phyloP scores from a whole-genome alignment of 1,284 basidiomycete species.

The Ceratobasidium sp. region DNA sequence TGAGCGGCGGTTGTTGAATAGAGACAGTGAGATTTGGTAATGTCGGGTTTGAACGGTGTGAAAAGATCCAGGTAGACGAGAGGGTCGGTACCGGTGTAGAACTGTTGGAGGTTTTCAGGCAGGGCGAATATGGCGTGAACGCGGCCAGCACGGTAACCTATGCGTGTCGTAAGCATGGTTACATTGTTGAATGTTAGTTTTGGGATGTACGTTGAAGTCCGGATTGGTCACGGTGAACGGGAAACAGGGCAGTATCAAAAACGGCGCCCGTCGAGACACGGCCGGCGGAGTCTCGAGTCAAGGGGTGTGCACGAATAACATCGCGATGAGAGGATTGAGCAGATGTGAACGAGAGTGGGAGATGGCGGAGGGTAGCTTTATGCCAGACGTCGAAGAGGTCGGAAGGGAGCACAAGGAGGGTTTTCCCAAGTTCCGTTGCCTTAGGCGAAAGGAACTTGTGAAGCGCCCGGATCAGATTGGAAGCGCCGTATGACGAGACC shows the following conservation, averaged over 20 bases:
- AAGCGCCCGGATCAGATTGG: neutral
- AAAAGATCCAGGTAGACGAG: constrained; percentile 22
- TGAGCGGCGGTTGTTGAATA: too few species aligned
- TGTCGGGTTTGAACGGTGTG: neutral
- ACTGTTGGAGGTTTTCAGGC: neutral
- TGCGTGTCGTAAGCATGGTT: too few species aligned
- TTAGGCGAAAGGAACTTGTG: too few species aligned
- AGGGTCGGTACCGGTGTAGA: neutral
- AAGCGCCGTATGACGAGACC: constrained; percentile 19
- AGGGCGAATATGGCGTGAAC: constrained; percentile 24
- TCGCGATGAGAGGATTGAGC: constrained; percentile 11
- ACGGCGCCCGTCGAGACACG: neutral
- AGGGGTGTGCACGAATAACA: constrained; percentile 15
- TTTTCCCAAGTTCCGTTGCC: too few species aligned
- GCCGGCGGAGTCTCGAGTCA: neutral
- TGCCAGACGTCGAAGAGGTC: constrained; percentile 31
- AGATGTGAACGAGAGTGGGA: constrained; percentile 1
- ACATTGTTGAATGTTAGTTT: too few species aligned
- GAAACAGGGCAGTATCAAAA: constrained; percentile 19
- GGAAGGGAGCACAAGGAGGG: constrained; percentile 14
- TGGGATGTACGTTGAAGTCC: constrained; percentile 1
- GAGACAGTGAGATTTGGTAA: too few species aligned
- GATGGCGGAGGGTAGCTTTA: constrained; percentile 17
- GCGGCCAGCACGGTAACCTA: constrained; percentile 29
- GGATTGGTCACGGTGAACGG: neutral